Base-by-base conservation (phyloP, 1,284 basidiomycete genomes). In the Crucibulum parvulum region DNA sequence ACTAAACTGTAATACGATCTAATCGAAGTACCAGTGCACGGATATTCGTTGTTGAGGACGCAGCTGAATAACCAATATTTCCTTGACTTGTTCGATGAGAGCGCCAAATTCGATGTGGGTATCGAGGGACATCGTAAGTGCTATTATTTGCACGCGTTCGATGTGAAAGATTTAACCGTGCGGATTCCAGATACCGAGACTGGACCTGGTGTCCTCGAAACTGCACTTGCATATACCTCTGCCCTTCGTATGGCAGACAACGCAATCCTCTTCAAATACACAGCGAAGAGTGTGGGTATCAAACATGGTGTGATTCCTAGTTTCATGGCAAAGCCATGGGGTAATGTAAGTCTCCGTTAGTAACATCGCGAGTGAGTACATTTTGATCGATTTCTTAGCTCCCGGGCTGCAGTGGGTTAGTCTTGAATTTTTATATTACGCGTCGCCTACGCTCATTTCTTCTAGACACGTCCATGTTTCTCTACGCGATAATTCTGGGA, bases 301-400 rank as follows among this genome's bases (percentile, higher is more conserved):
- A 89, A 92, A 73, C 84, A 92, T 65, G 93, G 92, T 7, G 85
- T 99, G 56, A 85, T 94, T 51, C 96, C 96, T 0, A 97, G 94
- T 59, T 99, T 99, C 75, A 99, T 99, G 97, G 96, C 97, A 0
- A 98, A 98, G 70, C 97, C 96, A 24, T 96, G 92, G 91, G 90
- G 88, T 53, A 89, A 94, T 70, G 94, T 95, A 71, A 72, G 90
- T 80, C 1, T 57, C 53, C 31, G 10, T n/a, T 36, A 43, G 37
- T 15, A 56, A 37, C 36, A 34, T 31, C 53, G 34, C 48, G 11
- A 39, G 7, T 8, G 8, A 24, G 13, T 24, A 31, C 24, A n/a
- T 53, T 13, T 48, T 54, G 24, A 24, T 48, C 48, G 31, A 55
- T 37, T 24, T 39, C 34, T 36, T 66, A 96, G 93, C 84, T 96